Evolutionary conservation across 1,139 yeast genomes (phyloP).

Genomic region (Magnusiomyces magnusii): DNA sequence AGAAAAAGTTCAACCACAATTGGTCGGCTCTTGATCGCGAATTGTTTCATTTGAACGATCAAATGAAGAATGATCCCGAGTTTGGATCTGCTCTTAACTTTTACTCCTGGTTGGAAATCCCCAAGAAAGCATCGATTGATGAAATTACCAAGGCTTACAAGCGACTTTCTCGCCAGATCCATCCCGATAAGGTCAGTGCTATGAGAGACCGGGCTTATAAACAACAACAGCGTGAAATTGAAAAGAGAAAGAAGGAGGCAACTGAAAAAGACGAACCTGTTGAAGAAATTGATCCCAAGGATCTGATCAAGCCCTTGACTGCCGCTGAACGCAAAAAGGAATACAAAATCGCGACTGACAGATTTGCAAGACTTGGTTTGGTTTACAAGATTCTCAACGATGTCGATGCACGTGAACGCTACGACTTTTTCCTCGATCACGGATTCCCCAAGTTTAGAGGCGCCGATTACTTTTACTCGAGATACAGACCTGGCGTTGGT

Average conservation of each 20-base stretch:
- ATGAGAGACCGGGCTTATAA: conserved; percentile 22
- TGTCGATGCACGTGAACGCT: conserved; percentile 53
- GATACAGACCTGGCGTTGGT: conserved; percentile 46
- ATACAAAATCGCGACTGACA: conserved; percentile 39
- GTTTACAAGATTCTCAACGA: conserved; percentile 68
- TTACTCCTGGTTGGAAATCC: conserved; percentile 42
- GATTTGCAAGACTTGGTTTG: conserved; percentile 66
- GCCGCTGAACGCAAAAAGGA: conserved; percentile 37
- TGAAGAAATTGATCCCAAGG: background rate
- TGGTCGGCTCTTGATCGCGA: conserved; percentile 66
- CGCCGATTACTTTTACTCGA: conserved; percentile 33
- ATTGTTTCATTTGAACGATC: conserved; percentile 67
- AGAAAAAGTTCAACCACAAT: conserved; percentile 4
- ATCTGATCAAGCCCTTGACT: background rate
- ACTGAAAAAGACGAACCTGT: background rate
- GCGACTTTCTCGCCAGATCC: conserved; percentile 59
- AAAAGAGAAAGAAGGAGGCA: background rate
- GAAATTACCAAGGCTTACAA: conserved; percentile 72
- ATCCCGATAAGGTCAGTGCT: conserved; percentile 65
- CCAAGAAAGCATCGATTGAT: conserved; percentile 40
- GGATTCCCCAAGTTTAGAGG: conserved; percentile 83
- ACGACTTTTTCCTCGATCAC: conserved; percentile 72
- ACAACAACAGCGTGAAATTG: background rate
- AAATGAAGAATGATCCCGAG: conserved; percentile 43
- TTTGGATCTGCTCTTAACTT: conserved; percentile 59